Evolutionary conservation across 192 early-diverging fungal genomes (phyloP).

Genomic region (Coemansia sp.): DNA sequence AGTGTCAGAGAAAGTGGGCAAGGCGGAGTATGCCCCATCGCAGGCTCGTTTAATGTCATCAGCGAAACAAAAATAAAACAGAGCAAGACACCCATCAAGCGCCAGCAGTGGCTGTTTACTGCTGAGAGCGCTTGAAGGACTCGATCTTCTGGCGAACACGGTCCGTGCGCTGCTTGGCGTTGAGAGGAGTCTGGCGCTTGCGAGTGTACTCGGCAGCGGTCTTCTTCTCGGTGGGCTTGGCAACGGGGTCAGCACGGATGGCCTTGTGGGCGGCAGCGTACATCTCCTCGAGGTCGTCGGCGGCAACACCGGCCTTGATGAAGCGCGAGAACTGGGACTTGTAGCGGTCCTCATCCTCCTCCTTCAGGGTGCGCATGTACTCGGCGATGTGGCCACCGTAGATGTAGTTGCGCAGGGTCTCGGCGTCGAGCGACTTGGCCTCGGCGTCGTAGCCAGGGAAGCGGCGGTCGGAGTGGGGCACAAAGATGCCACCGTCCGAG

Average conservation of each 20-base stretch:
- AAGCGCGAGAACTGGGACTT: constrained; percentile 94
- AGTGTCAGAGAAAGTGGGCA: constrained; percentile 5
- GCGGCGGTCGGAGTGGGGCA: constrained; percentile 95
- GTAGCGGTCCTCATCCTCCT: constrained; percentile 98
- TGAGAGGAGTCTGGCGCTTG: constrained; percentile 68
- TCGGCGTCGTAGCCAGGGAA: constrained; percentile 96
- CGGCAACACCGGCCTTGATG: constrained; percentile 83
- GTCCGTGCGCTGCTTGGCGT: constrained; percentile 90
- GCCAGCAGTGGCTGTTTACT: constrained; percentile 15
- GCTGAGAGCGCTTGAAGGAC: constrained; percentile 61
- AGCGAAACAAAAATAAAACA: constrained; percentile 5
- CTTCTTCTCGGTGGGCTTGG: constrained; percentile 74
- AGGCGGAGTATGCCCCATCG: constrained; percentile 58
- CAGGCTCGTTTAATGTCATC: constrained; percentile 48
- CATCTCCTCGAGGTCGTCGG: constrained; percentile 94
- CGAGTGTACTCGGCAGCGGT: constrained; percentile 74
- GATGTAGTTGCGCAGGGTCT: constrained; percentile 95
- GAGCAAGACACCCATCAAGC: background rate
- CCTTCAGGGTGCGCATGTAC: constrained; percentile 97
- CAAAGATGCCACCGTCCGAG: constrained; percentile 96
- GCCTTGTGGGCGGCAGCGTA: constrained; percentile 90
- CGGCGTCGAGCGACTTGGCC: constrained; percentile 88
- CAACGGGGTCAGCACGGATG: constrained; percentile 89
- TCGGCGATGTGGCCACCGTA: constrained; percentile 97
- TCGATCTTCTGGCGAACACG: constrained; percentile 90